Evolutionary conservation across 2,329 filamentous ascomycete species (phyloP).

Genomic region (Neofusicoccum sp.): DNA sequence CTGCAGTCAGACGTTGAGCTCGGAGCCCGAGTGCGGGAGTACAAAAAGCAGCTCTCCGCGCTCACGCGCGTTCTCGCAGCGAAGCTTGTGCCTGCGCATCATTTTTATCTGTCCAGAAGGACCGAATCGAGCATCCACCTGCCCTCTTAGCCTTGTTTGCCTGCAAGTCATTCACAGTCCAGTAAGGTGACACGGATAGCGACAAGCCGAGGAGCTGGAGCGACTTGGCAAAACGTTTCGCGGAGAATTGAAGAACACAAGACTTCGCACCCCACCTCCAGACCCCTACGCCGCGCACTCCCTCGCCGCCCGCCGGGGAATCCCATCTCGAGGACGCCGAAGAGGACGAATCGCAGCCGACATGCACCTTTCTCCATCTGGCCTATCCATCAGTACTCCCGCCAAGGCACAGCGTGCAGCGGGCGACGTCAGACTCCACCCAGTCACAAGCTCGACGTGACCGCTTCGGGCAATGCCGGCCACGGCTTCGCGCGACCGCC

Average conservation of each 20-base stretch:
- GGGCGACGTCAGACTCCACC: not conserved
- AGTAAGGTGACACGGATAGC: constrained; percentile 14
- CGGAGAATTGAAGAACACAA: constrained; percentile 3
- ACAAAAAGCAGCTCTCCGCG: not conserved
- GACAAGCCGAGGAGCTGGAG: not conserved
- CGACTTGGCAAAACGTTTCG: not conserved
- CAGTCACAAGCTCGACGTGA: not conserved
- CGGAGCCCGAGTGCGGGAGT: not conserved
- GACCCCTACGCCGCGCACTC: not conserved
- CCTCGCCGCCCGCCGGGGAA: not conserved
- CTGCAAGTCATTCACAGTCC: constrained; percentile 2
- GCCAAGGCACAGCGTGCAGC: not conserved
- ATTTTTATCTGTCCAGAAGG: not conserved
- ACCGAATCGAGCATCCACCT: not conserved
- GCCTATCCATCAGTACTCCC: not conserved
- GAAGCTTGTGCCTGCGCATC: not conserved
- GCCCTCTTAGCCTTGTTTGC: not conserved
- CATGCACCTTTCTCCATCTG: not conserved
- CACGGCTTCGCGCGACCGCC: not conserved
- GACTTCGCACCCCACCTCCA: not conserved
- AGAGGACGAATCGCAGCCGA: not conserved
- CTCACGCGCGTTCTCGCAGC: not conserved
- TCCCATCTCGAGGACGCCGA: not conserved
- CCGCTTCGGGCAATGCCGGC: not conserved
- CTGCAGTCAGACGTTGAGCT: not conserved